Conservation (phyloP, 371 early-diverging fungal species). For the Syncephalastrum racemosum region DNA sequence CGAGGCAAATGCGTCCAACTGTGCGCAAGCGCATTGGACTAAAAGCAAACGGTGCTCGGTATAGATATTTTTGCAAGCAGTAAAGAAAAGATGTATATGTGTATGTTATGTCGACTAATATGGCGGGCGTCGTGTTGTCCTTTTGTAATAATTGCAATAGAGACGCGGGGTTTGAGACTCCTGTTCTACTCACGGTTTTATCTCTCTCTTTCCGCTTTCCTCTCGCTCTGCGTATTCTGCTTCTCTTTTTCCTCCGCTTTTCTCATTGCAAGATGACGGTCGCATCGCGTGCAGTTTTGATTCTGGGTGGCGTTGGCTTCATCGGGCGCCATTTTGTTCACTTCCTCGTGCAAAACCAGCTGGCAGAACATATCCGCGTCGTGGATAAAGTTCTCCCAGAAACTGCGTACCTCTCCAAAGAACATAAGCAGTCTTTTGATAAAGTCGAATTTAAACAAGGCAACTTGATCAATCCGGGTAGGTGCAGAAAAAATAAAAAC, state of each 20-base stretch:
- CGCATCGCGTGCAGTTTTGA: slow-evolving; percentile 46
- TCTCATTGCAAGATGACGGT: slow-evolving; percentile 8
- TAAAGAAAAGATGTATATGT: too few relatives aligned
- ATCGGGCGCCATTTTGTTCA: slow-evolving; percentile 82
- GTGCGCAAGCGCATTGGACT: too few relatives aligned
- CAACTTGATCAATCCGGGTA: slow-evolving; percentile 79
- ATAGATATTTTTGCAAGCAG: too few relatives aligned
- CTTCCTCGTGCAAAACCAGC: slow-evolving; percentile 66
- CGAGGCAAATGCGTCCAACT: too few relatives aligned
- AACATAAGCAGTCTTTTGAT: slow-evolving; percentile 65
- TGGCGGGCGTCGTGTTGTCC: too few relatives aligned
- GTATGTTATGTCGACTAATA: too few relatives aligned
- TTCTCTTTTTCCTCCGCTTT: slow-evolving; percentile 10
- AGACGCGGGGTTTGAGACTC: too few relatives aligned
- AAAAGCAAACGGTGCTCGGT: too few relatives aligned
- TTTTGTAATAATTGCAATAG: too few relatives aligned
- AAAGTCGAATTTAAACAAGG: slow-evolving; percentile 83
- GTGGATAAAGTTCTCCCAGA: slow-evolving; percentile 90
- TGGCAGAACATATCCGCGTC: slow-evolving; percentile 72
- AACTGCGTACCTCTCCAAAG: slow-evolving; percentile 76
- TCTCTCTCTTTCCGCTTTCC: neutral
- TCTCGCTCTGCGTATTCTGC: neutral
- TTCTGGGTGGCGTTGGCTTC: slow-evolving; percentile 86
- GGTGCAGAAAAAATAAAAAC: neutral
- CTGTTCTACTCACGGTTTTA: too few relatives aligned